Conservation (phyloP, 2,329 filamentous ascomycete genomes). For the Fusarium sp. region DNA sequence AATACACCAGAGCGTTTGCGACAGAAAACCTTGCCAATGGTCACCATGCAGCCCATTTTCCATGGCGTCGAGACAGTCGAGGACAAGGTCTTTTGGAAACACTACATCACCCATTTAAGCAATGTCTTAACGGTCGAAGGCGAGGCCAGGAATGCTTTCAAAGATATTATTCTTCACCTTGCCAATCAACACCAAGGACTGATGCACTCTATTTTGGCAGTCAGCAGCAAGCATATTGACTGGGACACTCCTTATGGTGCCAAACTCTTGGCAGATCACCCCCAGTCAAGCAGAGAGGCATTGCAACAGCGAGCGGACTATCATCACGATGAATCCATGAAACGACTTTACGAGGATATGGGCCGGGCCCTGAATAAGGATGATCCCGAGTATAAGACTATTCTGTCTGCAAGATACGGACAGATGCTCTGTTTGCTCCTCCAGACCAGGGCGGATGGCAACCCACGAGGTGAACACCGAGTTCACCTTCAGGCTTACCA, state of each 20-base stretch:
- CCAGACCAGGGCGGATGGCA: constrained; percentile 67
- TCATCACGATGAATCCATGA: constrained; percentile 66
- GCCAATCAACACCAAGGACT: constrained; percentile 82
- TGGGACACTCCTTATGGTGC: constrained; percentile 66
- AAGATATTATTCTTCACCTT: constrained; percentile 83
- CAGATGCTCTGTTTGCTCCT: constrained; percentile 72
- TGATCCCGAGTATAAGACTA: constrained; percentile 58
- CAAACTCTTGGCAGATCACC: constrained; percentile 63
- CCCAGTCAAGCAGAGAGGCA: constrained; percentile 58
- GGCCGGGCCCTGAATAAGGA: constrained; percentile 54
- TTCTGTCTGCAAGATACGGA: constrained; percentile 67
- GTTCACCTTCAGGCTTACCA: constrained; percentile 82
- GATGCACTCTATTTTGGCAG: constrained; percentile 89
- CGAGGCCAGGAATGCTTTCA: constrained; percentile 85
- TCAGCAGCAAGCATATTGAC: constrained; percentile 82
- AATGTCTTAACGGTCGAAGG: constrained; percentile 84
- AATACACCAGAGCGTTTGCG: constrained; percentile 60
- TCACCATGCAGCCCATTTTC: constrained; percentile 75
- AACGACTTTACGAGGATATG: constrained; percentile 62
- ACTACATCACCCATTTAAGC: constrained; percentile 84
- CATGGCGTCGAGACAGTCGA: constrained; percentile 83
- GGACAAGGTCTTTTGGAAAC: constrained; percentile 83
- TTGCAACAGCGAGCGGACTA: constrained; percentile 64
- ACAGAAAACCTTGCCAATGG: constrained; percentile 61
- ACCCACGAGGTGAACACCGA: constrained; percentile 75